Evolutionary conservation across 2,329 filamentous ascomycete genomes (phyloP).

Genomic region (Atkinsonella texensis): DNA sequence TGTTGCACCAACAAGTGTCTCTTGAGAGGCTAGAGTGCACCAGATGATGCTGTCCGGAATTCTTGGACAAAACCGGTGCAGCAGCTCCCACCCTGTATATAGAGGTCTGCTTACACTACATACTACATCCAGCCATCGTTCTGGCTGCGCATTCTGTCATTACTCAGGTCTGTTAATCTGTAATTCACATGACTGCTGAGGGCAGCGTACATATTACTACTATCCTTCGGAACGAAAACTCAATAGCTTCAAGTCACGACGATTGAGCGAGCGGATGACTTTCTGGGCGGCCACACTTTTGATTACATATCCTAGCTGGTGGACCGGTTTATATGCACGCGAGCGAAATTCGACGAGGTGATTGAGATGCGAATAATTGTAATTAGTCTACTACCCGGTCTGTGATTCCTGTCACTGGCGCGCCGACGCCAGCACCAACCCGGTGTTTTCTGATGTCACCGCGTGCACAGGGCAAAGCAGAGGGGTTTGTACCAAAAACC

Average conservation of each 20-base stretch:
- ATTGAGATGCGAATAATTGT: conserved; percentile 8
- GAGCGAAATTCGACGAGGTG: conserved; percentile 5
- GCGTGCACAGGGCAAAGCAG: not conserved
- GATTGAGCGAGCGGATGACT: conserved; percentile 4
- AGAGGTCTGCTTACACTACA: conserved; percentile 1
- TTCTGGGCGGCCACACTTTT: not conserved
- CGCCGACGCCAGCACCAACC: not conserved
- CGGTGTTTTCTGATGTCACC: conserved; percentile 4
- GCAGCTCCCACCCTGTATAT: conserved; percentile 3
- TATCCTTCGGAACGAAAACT: conserved; percentile 4
- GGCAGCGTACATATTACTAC: conserved; percentile 9
- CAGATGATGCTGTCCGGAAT: not conserved
- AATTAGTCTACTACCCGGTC: conserved; percentile 4
- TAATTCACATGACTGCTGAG: conserved; percentile 5
- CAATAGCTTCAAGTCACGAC: conserved; percentile 6
- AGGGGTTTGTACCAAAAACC: not conserved
- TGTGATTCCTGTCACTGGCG: conserved; percentile 6
- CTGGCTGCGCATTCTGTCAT: not conserved
- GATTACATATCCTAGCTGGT: not conserved
- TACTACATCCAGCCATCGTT: not conserved
- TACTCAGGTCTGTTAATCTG: conserved; percentile 1
- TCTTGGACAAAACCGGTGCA: not conserved
- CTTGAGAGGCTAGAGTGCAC: conserved; percentile 3
- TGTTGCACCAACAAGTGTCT: not conserved
- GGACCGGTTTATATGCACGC: conserved; percentile 3